Evolutionary conservation across 78 protist genomes (phyloP).

Genomic region (Planoprotostelium fungivorum): DNA sequence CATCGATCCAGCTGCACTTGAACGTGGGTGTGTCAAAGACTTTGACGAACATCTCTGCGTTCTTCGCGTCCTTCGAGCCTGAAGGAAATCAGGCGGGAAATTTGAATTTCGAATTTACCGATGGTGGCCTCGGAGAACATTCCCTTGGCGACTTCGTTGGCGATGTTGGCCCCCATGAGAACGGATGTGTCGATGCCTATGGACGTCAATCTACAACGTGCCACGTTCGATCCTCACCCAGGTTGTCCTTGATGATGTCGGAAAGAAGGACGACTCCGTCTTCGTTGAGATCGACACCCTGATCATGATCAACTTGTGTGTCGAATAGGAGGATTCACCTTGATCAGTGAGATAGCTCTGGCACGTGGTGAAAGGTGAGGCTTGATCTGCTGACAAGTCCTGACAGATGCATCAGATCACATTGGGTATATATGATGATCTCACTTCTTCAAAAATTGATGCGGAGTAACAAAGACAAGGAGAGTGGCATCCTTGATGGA

Average conservation of each 20-base stretch:
- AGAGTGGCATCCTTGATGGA: slow-evolving; percentile 39
- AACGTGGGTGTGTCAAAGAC: slow-evolving; percentile 39
- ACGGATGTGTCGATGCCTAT: slow-evolving; percentile 19
- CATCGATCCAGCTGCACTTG: slow-evolving; percentile 31
- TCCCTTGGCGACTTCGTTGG: slow-evolving; percentile 63
- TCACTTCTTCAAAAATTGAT: slow-evolving; percentile 32
- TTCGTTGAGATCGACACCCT: not conserved
- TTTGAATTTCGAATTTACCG: not conserved
- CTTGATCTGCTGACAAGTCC: slow-evolving; percentile 18
- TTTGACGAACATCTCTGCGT: slow-evolving; percentile 10
- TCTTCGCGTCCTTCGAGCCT: not conserved
- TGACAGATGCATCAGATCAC: not conserved
- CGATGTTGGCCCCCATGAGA: slow-evolving; percentile 78
- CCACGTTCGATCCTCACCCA: too few species aligned
- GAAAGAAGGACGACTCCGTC: slow-evolving; percentile 40
- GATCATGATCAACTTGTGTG: slow-evolving; percentile 9
- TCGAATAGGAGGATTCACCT: slow-evolving; percentile 20
- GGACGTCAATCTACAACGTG: too few species aligned
- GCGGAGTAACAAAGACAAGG: slow-evolving; percentile 58
- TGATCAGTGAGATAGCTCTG: slow-evolving; percentile 65
- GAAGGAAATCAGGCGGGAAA: not conserved
- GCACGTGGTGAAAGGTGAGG: slow-evolving; percentile 4
- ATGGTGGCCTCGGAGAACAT: slow-evolving; percentile 68
- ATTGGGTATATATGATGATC: not conserved
- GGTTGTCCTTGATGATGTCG: slow-evolving; percentile 24